A percentile compares a stretch with the other conserved stretches of the same genome.
phyloP scores from a whole-genome alignment of 257 asterid species.

The Solanum acaule region DNA sequence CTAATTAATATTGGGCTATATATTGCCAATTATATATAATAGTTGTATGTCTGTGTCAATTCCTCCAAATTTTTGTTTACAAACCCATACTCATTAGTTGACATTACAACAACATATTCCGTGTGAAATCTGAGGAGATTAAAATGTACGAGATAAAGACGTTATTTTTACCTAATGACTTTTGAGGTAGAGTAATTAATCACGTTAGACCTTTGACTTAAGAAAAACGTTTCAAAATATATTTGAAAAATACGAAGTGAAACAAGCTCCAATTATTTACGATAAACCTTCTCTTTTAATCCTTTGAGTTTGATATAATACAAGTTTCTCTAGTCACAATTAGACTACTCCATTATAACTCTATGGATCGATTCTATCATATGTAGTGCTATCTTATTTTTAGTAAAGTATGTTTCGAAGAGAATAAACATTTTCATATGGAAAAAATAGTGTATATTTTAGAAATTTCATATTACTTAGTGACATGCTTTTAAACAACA shows the following conservation, averaged over 20 bases:
- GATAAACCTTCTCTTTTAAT: neutral
- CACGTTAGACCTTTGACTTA: fast-evolving
- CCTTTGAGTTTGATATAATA: too few species aligned
- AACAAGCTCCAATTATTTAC: neutral
- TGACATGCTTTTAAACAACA: neutral
- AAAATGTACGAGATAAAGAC: neutral
- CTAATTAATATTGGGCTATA: too few species aligned
- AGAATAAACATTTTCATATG: neutral
- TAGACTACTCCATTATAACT: neutral
- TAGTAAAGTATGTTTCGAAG: neutral
- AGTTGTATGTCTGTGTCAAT: too few species aligned
- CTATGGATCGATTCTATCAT: neutral
- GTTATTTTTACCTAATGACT: neutral
- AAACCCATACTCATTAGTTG: too few species aligned
- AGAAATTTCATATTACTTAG: neutral
- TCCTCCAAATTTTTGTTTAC: too few species aligned
- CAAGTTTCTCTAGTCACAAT: neutral
- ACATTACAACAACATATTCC: too few species aligned
- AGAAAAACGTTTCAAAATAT: neutral
- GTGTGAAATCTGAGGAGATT: neutral
- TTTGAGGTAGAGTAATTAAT: neutral
- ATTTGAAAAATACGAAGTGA: neutral
- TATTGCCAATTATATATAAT: too few species aligned
- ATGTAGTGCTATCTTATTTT: neutral
- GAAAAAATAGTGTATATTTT: too few species aligned